Evolutionary conservation across 2,329 filamentous ascomycete genomes (phyloP).

Genomic region (Mycosphaerella arachidis): DNA sequence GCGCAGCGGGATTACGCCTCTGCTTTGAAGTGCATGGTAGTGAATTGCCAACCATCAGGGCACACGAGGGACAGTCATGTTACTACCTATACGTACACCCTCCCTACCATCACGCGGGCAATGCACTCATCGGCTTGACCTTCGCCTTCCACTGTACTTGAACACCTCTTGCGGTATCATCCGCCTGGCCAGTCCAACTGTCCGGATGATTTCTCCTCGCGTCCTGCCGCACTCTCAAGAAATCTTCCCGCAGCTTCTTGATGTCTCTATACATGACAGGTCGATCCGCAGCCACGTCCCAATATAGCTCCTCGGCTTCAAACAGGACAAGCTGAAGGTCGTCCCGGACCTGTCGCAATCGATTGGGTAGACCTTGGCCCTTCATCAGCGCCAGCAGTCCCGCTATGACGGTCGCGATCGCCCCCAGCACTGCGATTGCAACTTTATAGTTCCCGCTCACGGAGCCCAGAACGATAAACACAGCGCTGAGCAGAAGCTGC

Average conservation of each 20-base stretch:
- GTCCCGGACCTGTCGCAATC: constrained; percentile 33
- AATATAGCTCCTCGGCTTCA: constrained; percentile 35
- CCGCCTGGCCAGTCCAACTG: constrained; percentile 28
- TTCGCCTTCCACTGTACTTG: background rate
- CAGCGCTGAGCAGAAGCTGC: constrained; percentile 33
- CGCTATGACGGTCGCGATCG: constrained; percentile 32
- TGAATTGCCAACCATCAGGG: no score
- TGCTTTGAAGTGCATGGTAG: no score
- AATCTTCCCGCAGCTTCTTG: constrained; percentile 33
- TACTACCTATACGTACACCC: background rate
- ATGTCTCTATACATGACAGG: constrained; percentile 32
- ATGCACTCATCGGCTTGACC: background rate
- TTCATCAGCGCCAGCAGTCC: constrained; percentile 33
- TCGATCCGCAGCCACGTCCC: constrained; percentile 32
- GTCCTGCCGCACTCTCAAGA: constrained; percentile 30
- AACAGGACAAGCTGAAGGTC: constrained; percentile 32
- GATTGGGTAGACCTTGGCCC: constrained; percentile 35
- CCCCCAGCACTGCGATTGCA: constrained; percentile 31
- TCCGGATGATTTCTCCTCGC: constrained; percentile 35
- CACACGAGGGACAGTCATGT: background rate
- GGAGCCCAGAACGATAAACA: constrained; percentile 35
- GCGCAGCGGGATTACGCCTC: no score
- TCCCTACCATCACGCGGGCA: background rate
- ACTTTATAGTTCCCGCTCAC: constrained; percentile 27
- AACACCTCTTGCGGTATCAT: constrained; percentile 9